Conservation (phyloP, 805 yeast genomes). For the Saturnispora saitoi region DNA sequence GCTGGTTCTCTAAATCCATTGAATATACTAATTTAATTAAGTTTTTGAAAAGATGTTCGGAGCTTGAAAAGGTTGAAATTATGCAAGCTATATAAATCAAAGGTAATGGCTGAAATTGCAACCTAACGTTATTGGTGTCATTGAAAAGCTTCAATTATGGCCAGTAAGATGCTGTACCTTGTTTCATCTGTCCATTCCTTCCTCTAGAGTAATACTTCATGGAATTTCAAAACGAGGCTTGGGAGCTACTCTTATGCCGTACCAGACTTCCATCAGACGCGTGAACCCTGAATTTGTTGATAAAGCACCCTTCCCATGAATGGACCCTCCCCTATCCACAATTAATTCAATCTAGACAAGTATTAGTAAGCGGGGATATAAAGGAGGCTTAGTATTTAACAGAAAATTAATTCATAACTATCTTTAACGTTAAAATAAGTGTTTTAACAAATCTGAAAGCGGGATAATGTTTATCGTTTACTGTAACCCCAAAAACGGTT, state of each 20-base stretch:
- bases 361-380: no score
- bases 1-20: conserved; percentile 14
- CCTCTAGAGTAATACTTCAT: neutral
- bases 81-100: neutral
- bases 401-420: no score
- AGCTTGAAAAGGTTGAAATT: neutral
- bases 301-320: neutral
- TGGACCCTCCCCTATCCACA: neutral
- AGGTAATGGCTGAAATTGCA: no score
- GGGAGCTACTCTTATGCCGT: neutral
- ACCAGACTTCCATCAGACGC: neutral
- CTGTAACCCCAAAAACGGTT: no score
- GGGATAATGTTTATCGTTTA: no score
- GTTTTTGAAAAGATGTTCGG: neutral
- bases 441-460: no score
- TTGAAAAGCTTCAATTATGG: neutral
- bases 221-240: conserved; percentile 2
- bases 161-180: neutral
- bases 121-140: neutral
- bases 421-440: no score
- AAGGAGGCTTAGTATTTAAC: no score
- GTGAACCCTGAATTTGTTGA: neutral
- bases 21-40: neutral
- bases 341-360: no score
- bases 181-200: neutral